Conservation (phyloP, 192 early-diverging fungal genomes). For the Backusella circina region DNA sequence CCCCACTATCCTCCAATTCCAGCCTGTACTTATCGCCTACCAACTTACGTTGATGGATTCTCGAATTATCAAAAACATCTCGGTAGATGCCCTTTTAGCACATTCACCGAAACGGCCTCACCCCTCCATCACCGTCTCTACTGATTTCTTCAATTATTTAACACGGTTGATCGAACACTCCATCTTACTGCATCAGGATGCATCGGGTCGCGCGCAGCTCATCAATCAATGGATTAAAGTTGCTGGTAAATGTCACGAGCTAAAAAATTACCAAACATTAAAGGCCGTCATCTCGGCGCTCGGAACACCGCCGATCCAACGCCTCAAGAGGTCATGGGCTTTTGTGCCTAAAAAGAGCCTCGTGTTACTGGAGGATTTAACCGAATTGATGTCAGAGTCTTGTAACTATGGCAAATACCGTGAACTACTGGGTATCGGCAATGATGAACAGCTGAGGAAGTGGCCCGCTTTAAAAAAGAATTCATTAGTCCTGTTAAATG, state of each 20-base stretch:
- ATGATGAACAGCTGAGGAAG: background rate
- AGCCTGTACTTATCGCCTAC: conserved; percentile 57
- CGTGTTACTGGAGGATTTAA: conserved; percentile 44
- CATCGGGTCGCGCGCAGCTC: conserved; percentile 52
- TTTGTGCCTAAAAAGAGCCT: conserved; percentile 60
- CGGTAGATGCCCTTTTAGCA: conserved; percentile 46
- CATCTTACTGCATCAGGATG: conserved; percentile 52
- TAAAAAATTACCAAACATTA: conserved; percentile 64
- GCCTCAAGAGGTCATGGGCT: conserved; percentile 68
- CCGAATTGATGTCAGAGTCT: conserved; percentile 58
- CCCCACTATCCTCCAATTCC: conserved; percentile 54
- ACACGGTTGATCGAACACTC: conserved; percentile 65
- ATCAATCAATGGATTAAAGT: conserved; percentile 68
- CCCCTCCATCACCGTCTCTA: conserved; percentile 51
- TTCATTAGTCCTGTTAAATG: background rate
- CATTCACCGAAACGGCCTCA: conserved; percentile 58
- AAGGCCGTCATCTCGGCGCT: conserved; percentile 64
- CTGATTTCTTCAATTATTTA: conserved; percentile 76
- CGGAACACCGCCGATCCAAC: conserved; percentile 60
- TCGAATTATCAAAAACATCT: conserved; percentile 55
- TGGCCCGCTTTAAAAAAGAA: background rate
- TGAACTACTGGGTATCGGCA: conserved; percentile 22
- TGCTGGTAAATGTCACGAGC: conserved; percentile 46
- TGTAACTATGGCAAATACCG: conserved; percentile 66
- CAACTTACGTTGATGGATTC: conserved; percentile 66